A percentile compares a stretch with the other conserved stretches of the same genome.
These are phyloP conservation scores for Stereum hirsutum DNA, from an alignment of 1,284 basidiomycete genomes.

Conservation along the genomic window DNA sequence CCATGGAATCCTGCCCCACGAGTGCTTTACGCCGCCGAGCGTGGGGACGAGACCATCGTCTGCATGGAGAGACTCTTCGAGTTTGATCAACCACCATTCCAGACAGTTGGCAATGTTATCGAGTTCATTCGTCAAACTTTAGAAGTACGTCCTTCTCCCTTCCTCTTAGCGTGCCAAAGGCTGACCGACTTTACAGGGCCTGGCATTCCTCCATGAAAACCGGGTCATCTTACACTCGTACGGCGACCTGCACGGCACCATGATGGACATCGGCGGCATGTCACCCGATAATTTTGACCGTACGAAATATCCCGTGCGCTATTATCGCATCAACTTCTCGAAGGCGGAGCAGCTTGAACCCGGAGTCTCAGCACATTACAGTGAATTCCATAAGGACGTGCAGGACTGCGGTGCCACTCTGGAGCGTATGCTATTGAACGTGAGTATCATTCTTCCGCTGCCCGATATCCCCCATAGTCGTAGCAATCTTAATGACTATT, in stretches of 20 bases:
- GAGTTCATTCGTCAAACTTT: conserved; percentile 41
- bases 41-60: conserved; percentile 24
- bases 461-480: neutral
- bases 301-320: conserved; percentile 32
- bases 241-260: conserved; percentile 25
- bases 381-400: conserved; percentile 25
- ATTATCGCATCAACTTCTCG: conserved; percentile 33
- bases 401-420: conserved; percentile 29
- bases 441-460: conserved; percentile 8
- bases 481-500: neutral
- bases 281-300: conserved; percentile 26
- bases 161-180: neutral
- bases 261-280: conserved; percentile 33
- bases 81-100: conserved; percentile 32
- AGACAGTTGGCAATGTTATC: conserved; percentile 34
- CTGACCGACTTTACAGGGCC: conserved; percentile 21
- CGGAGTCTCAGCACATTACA: conserved; percentile 5
- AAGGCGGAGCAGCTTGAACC: conserved; percentile 15
- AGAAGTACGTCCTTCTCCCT: conserved; percentile 23
- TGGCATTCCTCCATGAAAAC: conserved; percentile 43
- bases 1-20: conserved; percentile 45
- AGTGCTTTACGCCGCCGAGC: conserved; percentile 31
- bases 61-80: conserved; percentile 34
- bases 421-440: conserved; percentile 20
- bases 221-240: conserved; percentile 27